Base-by-base conservation (phyloP, 2,329 filamentous ascomycete genomes). In the Curvularia spicifera region DNA sequence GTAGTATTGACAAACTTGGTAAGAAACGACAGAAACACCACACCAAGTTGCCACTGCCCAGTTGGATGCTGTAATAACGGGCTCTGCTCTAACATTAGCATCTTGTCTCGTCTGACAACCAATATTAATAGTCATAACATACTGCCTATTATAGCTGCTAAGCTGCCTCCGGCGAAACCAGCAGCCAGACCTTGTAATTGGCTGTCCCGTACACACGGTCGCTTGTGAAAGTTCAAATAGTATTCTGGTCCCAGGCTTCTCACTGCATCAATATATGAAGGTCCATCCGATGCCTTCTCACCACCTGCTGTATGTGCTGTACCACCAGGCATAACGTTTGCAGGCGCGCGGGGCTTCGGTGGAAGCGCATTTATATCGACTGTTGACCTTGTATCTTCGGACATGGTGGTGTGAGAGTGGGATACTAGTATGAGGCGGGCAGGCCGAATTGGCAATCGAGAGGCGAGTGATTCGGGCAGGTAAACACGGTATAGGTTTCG, bases 1-100 rank as follows among this genome's bases (percentile, higher is more conserved):
- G 61, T 85, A 84, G 66, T 88, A 88, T 71, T 93, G 88, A 79
- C 94, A 98, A 71, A 90, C 92, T 78, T 97, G 91, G 78, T 93
- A 95, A 50, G 89, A 89, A 29, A 84, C 83, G 46, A 90, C 81
- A n/a, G 90, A 88, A 6, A 85, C 85, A 20, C 89, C 73, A 24
- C 89, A 82, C 75, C 95, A 96, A 35, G 87, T 83, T 6, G 88
- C 91, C 5, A 95, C 92, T 0, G 92, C 93, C 90, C 91, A 96
- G 71, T 96, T 96, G 35, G 89, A 88, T 0, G 91, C 87, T 69
- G 85, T 86, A 55, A 84, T 84, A 60, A 92, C 78, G 18, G 84
- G 82, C 42, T 84, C 87, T 85, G 66, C 48, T 74, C n/a, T 24
- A 13, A 13, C 46, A 57, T 69, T 60, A 67, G 61, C 47, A 33